Evolutionary conservation across 1,284 basidiomycete species (phyloP).

Genomic region (Ganoderma boninense): DNA sequence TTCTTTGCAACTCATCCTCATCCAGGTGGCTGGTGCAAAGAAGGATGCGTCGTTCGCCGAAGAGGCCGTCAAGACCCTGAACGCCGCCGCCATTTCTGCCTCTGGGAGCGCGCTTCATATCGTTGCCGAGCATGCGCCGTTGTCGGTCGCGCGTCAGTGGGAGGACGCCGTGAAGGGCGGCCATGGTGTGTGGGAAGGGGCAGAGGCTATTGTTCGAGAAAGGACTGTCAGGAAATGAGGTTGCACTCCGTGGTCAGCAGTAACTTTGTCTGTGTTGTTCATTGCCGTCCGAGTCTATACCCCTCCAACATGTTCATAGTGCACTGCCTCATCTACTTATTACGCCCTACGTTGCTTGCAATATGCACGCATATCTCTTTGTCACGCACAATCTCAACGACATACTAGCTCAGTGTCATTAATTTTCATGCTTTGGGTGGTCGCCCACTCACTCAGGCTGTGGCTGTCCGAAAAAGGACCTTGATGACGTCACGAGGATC

Average conservation of each 20-base stretch:
- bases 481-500: conserved; percentile 7
- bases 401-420: background rate
- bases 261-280: background rate
- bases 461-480: background rate
- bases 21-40: conserved; percentile 42
- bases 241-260: background rate
- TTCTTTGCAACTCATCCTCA: conserved; percentile 40
- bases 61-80: conserved; percentile 36
- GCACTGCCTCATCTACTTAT: background rate
- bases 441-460: background rate
- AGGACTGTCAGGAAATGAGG: conserved; percentile 21
- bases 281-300: background rate
- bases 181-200: conserved; percentile 40
- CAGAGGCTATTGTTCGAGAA: conserved; percentile 36
- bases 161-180: conserved; percentile 41
- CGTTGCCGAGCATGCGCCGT: conserved; percentile 44
- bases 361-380: background rate
- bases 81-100: conserved; percentile 33
- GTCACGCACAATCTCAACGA: no score
- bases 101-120: conserved; percentile 38
- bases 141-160: conserved; percentile 45
- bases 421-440: background rate
- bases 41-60: conserved; percentile 28
- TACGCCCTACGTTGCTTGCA: background rate
- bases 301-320: background rate